phyloP scores from a whole-genome alignment of 371 early-diverging fungal species.

The Actinomucor elegans region DNA sequence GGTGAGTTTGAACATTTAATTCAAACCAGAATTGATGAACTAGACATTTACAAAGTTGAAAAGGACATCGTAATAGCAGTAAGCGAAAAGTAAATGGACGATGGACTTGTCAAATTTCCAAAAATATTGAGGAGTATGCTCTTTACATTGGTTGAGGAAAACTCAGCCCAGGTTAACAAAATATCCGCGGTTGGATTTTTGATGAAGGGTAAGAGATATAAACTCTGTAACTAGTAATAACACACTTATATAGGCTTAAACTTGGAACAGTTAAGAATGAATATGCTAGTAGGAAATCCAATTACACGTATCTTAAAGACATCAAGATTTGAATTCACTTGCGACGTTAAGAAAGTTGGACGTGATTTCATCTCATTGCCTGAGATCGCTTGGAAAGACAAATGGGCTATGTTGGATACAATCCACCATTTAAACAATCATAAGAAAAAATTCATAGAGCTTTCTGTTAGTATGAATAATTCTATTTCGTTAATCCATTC shows the following conservation, averaged over 20 bases:
- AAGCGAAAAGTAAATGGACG: constrained; percentile 14
- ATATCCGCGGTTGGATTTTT: constrained; percentile 6
- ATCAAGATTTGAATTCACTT: constrained; percentile 1
- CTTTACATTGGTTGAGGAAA: background rate
- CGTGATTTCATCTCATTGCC: constrained; percentile 8
- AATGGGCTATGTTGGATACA: constrained; percentile 2
- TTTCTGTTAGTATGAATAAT: too few species aligned
- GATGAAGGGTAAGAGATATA: constrained; percentile 7
- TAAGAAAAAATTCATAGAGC: too few species aligned
- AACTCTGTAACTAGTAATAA: too few species aligned
- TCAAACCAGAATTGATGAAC: background rate
- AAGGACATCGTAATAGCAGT: background rate
- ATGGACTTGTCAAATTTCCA: constrained; percentile 8
- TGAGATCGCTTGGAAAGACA: constrained; percentile 6
- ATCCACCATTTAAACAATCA: too few species aligned
- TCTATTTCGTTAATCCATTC: too few species aligned
- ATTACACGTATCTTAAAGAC: background rate
- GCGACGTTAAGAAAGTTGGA: background rate
- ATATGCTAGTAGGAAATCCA: constrained; percentile 3
- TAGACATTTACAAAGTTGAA: constrained; percentile 9
- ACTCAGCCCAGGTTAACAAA: background rate
- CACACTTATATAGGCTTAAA: background rate
- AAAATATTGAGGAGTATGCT: constrained; percentile 12
- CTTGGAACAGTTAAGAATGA: constrained; percentile 6
- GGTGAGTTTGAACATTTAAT: constrained; percentile 5